A percentile compares a stretch with the other conserved stretches of the same genome.
Conservation (phyloP, 164 flowering plant genomes). For the Stephania yunnanensis region DNA sequence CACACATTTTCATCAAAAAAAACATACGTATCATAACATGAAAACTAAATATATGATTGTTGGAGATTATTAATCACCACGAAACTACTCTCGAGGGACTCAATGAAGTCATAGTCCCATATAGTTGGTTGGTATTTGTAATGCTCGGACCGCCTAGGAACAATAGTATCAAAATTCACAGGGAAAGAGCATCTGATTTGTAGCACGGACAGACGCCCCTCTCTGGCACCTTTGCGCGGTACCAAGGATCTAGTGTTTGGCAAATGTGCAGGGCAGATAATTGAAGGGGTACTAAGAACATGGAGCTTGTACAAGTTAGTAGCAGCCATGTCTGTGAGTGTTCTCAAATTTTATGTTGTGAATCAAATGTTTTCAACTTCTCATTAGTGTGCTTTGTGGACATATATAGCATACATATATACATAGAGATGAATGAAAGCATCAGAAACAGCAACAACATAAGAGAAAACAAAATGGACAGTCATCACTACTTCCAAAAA, state of each 20-base stretch:
- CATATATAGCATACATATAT: too few species aligned
- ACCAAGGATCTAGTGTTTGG: background rate
- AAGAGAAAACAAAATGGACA: too few species aligned
- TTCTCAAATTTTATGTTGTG: background rate
- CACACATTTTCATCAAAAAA: background rate
- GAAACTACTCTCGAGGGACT: slow-evolving; percentile 13
- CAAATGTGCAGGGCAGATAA: background rate
- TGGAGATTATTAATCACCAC: background rate
- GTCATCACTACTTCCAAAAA: too few species aligned
- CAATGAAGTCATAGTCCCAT: slow-evolving; percentile 20
- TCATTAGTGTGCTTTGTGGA: too few species aligned
- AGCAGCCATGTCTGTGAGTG: background rate
- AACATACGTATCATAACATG: too few species aligned
- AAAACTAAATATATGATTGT: too few species aligned
- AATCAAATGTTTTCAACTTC: too few species aligned
- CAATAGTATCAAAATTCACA: background rate
- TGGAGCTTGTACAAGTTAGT: background rate
- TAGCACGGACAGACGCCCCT: background rate
- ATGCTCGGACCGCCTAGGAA: slow-evolving; percentile 12
- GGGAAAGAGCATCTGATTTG: slow-evolving; percentile 11
- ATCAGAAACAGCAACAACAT: too few species aligned
- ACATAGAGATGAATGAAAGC: too few species aligned
- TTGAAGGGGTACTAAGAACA: background rate
- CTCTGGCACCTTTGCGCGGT: background rate
- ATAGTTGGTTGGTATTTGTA: slow-evolving; percentile 18